These are phyloP conservation scores for Cyberlindnera meyerae DNA, from an alignment of 805 yeast species.

Conservation along the genomic window DNA sequence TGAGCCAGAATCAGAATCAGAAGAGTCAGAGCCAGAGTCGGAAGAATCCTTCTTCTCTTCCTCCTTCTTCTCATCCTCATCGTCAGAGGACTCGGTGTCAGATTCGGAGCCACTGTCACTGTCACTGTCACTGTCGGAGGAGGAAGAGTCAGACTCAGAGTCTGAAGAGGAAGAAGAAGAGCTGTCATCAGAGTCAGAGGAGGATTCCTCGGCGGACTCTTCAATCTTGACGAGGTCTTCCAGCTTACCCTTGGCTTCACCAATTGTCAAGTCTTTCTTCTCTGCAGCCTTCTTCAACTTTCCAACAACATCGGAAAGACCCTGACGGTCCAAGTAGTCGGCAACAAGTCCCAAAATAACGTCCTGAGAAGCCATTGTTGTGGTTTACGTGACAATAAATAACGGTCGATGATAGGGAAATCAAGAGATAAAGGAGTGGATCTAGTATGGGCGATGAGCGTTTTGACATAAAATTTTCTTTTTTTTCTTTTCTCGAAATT, in stretches of 20 bases:
- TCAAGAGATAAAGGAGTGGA: too few species aligned
- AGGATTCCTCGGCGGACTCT: constrained; percentile 2
- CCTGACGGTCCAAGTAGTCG: constrained; percentile 22
- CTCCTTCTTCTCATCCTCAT: constrained; percentile 5
- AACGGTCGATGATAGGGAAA: too few species aligned
- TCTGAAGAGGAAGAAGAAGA: constrained; percentile 13
- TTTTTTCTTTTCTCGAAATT: neutral
- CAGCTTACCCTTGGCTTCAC: constrained; percentile 10
- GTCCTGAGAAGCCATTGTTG: constrained; percentile 21
- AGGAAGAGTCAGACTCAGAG: constrained; percentile 7
- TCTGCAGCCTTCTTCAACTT: constrained; percentile 18
- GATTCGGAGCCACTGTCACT: constrained; percentile 7
- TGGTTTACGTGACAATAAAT: too few species aligned
- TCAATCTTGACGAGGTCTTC: constrained; percentile 14
- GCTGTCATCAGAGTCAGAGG: constrained; percentile 12
- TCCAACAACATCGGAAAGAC: constrained; percentile 13
- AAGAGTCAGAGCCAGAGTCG: constrained; percentile 3
- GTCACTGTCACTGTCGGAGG: constrained; percentile 8
- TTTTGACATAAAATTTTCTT: constrained; percentile 11
- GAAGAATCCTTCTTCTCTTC: constrained; percentile 1
- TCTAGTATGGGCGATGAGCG: constrained; percentile 3
- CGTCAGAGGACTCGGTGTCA: constrained; percentile 5
- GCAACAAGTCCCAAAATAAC: constrained; percentile 17
- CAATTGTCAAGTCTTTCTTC: constrained; percentile 16
- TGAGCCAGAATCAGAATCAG: constrained; percentile 24